phyloP scores from a whole-genome alignment of 345 rosid species.

The Durio zibethinus region DNA sequence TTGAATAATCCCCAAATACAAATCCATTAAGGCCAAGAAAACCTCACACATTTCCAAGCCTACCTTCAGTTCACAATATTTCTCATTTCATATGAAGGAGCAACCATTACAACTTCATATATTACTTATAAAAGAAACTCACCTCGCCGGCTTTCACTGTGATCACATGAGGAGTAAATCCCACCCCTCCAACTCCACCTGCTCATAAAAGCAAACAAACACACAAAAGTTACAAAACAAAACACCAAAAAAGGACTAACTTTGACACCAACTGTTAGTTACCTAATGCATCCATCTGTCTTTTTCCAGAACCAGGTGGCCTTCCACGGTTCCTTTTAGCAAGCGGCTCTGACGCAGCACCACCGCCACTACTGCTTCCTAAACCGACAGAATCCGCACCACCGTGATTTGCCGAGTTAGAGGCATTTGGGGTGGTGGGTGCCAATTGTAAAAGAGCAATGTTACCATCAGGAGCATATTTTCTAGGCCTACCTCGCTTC shows the following conservation, averaged over 20 bases:
- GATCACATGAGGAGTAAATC: conserved; percentile 96
- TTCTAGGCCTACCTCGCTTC: conserved; percentile 91
- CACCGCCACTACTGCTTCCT: conserved; percentile 36
- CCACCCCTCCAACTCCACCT: conserved; percentile 95
- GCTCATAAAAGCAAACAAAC: conserved; percentile 18
- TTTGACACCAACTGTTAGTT: neutral
- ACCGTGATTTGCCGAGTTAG: conserved; percentile 47
- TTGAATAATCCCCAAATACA: neutral
- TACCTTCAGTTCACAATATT: neutral
- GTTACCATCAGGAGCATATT: conserved; percentile 80
- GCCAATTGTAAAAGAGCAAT: conserved; percentile 66
- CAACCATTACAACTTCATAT: neutral
- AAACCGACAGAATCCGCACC: conserved; percentile 26
- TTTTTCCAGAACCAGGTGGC: conserved; percentile 92
- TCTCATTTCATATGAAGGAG: neutral
- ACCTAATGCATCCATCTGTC: conserved; percentile 95
- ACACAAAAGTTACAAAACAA: neutral
- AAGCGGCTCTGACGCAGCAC: conserved; percentile 48
- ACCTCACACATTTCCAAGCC: neutral
- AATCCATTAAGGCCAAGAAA: neutral
- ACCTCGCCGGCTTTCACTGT: conserved; percentile 86
- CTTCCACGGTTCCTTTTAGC: conserved; percentile 74
- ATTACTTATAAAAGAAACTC: conserved; percentile 13
- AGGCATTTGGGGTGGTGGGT: conserved; percentile 50
- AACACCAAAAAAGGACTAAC: neutral